Conservation (phyloP, 371 early-diverging fungal species). For the Zychaea mexicana region DNA sequence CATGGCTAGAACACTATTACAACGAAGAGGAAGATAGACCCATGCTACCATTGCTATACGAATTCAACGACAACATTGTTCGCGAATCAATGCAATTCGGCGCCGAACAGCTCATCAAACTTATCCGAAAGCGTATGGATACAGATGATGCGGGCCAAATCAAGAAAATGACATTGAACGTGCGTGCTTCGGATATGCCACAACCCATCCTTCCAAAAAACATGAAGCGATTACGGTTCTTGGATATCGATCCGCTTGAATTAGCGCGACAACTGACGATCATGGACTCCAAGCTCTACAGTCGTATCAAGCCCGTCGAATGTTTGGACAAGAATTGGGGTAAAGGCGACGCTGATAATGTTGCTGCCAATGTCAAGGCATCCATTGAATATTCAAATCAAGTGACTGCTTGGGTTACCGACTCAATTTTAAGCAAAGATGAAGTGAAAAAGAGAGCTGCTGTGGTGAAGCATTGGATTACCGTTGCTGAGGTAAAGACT, state of each 20-base stretch:
- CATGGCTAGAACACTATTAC: slow-evolving; percentile 90
- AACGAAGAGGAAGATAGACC: slow-evolving; percentile 72
- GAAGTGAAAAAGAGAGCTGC: slow-evolving; percentile 78
- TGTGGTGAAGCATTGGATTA: slow-evolving; percentile 82
- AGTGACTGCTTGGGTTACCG: slow-evolving; percentile 89
- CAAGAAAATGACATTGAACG: slow-evolving; percentile 71
- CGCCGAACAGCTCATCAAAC: slow-evolving; percentile 71
- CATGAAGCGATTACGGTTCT: slow-evolving; percentile 59
- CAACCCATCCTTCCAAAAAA: slow-evolving; percentile 74
- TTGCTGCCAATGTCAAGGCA: slow-evolving; percentile 66
- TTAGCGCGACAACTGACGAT: slow-evolving; percentile 87
- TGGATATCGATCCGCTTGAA: slow-evolving; percentile 84
- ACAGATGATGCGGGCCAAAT: slow-evolving; percentile 61
- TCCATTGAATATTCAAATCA: slow-evolving; percentile 70
- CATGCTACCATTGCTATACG: slow-evolving; percentile 66
- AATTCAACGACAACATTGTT: slow-evolving; percentile 78
- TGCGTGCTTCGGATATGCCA: slow-evolving; percentile 65
- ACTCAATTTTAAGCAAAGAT: slow-evolving; percentile 76
- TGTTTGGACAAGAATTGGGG: slow-evolving; percentile 83
- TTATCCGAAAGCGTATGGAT: slow-evolving; percentile 72
- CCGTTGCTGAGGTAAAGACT: slow-evolving; percentile 73
- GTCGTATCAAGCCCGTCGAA: slow-evolving; percentile 73
- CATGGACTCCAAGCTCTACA: slow-evolving; percentile 71
- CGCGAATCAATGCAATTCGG: slow-evolving; percentile 73
- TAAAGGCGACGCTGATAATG: slow-evolving; percentile 56